Evolutionary conservation across 2,329 filamentous ascomycete species (phyloP).

Genomic region (Monosporascus sp.): DNA sequence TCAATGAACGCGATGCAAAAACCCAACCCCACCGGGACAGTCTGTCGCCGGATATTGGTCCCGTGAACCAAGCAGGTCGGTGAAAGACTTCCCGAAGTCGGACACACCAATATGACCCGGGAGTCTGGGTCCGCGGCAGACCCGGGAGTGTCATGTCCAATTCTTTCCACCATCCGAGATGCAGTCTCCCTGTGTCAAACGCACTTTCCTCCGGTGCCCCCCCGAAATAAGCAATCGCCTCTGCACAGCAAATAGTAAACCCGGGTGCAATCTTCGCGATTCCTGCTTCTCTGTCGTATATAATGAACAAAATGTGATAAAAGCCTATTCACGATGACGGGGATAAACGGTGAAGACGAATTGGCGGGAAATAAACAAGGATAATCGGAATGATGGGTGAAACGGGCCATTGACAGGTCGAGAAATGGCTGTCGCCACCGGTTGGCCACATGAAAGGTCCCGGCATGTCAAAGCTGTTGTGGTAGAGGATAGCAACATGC

Average conservation of each 20-base stretch:
- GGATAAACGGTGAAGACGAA: background rate
- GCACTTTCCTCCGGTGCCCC: no score
- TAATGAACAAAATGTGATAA: background rate
- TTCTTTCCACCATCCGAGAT: background rate
- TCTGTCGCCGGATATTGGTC: background rate
- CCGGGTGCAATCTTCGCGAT: slow-evolving; percentile 1
- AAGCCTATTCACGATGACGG: background rate
- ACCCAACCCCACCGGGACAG: background rate
- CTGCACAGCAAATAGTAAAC: background rate
- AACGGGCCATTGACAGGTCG: background rate
- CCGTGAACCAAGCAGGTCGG: background rate
- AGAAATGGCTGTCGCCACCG: background rate
- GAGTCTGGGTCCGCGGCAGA: background rate
- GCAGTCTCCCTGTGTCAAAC: background rate
- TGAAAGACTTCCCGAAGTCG: background rate
- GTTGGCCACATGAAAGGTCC: background rate
- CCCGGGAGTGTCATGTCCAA: background rate
- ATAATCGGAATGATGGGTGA: background rate
- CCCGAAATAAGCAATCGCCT: background rate
- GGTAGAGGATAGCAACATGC: background rate
- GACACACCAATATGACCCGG: background rate
- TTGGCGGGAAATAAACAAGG: background rate
- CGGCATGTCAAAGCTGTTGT: background rate
- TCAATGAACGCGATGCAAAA: background rate
- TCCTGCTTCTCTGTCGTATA: slow-evolving; percentile 4